Evolutionary conservation across 2,329 filamentous ascomycete species (phyloP), one percentile per base, ranked within the genome.

Genomic region (Ustilaginoidea virens): DNA sequence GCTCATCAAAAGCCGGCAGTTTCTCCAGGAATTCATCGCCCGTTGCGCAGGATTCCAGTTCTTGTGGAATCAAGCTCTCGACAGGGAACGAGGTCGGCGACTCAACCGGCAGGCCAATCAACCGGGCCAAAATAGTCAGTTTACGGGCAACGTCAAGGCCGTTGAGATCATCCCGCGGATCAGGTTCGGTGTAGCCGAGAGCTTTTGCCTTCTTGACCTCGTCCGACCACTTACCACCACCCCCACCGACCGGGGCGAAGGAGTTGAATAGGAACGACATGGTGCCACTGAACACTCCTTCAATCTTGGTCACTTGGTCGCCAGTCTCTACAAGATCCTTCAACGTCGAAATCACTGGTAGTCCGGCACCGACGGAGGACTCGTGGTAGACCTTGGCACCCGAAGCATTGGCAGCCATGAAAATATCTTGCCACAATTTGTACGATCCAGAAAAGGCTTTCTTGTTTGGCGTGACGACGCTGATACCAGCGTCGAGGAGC

Each of bases 231-330:
- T 77, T 74, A 29, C 81, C 82, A 19, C 80, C 80, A 35, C 53
- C 42, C 5, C 78, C 79, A 28, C 73, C 69, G 3, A 76, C 74
- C 1, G 90, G 90, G 27, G 86, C 83, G 53, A 96, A 98, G 14
- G 74, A 86, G 65, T 96, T 96, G 73, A 98, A 96, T 23, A 98
- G 66, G 66, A 94, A 98, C 22, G 81, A 92, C 74, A 98, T 87
- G 31, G 90, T 98, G 38, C 90, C 90, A 36, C 82, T 92, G 60
- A 98, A 96, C 29, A 98, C 86, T 40, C 90, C 90, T 58, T 96
- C 87, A 42, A 98, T 92, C 58, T 78, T 86, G 31, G 71, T 83
- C 5, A 98, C 78, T 49, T 82, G 67, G 49, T 98, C 90, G 23
- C 90, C 90, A 1, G 90, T 98, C 37, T 86, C 79, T 15, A 94